A percentile compares a stretch with the other conserved stretches of the same genome.
These are phyloP conservation scores for Coprinopsis strossmayeri DNA, from an alignment of 768 basidiomycete species.

Conservation along the genomic window DNA sequence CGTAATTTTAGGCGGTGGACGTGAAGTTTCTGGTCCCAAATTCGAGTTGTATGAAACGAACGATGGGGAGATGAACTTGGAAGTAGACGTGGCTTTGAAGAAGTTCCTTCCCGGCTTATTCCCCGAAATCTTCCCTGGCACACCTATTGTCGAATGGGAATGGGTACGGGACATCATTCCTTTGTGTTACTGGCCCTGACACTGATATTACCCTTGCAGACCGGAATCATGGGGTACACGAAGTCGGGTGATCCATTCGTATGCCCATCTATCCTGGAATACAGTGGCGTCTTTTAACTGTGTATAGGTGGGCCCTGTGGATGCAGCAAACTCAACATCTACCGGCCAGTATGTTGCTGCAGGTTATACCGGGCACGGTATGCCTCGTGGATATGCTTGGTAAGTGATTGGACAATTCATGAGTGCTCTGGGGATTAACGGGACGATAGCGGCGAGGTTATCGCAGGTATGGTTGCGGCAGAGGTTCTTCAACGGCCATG, in stretches of 20 bases:
- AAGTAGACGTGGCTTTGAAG: slow-evolving; percentile 44
- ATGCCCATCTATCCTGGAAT: slow-evolving; percentile 17
- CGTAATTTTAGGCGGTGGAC: slow-evolving; percentile 68
- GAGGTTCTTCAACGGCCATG: slow-evolving; percentile 39
- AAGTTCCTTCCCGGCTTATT: slow-evolving; percentile 55
- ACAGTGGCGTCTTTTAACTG: background rate
- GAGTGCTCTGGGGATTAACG: background rate
- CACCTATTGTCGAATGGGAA: slow-evolving; percentile 63
- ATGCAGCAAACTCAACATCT: slow-evolving; percentile 20
- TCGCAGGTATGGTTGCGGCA: slow-evolving; percentile 52
- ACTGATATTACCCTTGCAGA: slow-evolving; percentile 31
- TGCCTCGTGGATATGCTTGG: slow-evolving; percentile 74
- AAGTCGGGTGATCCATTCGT: slow-evolving; percentile 60
- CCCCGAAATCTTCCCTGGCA: slow-evolving; percentile 42
- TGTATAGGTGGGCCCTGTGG: slow-evolving; percentile 4
- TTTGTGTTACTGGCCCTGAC: background rate
- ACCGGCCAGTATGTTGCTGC: slow-evolving; percentile 65
- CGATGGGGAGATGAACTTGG: slow-evolving; percentile 46
- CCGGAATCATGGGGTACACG: slow-evolving; percentile 80
- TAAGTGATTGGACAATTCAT: slow-evolving; percentile 21
- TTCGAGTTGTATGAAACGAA: slow-evolving; percentile 51
- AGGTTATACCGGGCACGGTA: slow-evolving; percentile 74
- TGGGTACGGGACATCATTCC: slow-evolving; percentile 48
- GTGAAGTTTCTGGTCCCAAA: slow-evolving; percentile 34
- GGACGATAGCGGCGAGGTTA: slow-evolving; percentile 47